Conservation (phyloP, 2,329 filamentous ascomycete species). For the Gnomoniopsis smithogilvyi region DNA sequence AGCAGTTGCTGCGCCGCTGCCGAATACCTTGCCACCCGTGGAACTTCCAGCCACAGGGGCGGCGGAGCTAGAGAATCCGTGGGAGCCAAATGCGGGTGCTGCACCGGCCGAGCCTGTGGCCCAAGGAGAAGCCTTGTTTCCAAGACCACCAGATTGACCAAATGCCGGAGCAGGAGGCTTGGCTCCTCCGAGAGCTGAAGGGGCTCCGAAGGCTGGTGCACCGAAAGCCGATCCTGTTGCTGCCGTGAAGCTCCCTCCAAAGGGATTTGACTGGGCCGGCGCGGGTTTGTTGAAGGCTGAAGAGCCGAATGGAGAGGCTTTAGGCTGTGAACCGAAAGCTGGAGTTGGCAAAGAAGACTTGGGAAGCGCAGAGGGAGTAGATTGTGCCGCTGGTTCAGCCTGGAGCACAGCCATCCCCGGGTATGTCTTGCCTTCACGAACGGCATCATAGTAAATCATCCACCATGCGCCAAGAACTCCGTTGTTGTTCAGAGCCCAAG, state of each 20-base stretch:
- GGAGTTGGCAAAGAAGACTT: slow-evolving; percentile 17
- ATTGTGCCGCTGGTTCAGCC: slow-evolving; percentile 31
- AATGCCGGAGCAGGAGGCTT: slow-evolving; percentile 39
- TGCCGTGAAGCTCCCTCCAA: slow-evolving; percentile 28
- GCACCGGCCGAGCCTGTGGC: slow-evolving; percentile 34
- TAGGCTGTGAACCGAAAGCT: slow-evolving; percentile 26
- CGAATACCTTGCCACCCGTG: slow-evolving; percentile 34
- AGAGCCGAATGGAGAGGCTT: slow-evolving; percentile 22
- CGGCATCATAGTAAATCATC: slow-evolving; percentile 85
- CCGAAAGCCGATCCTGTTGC: neutral
- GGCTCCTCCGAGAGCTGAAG: slow-evolving; percentile 30
- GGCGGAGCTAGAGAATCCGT: slow-evolving; percentile 40
- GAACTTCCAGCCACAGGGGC: slow-evolving; percentile 33
- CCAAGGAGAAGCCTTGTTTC: slow-evolving; percentile 55
- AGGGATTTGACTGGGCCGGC: slow-evolving; percentile 34
- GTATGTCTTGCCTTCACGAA: slow-evolving; percentile 71
- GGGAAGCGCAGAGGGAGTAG: slow-evolving; percentile 30
- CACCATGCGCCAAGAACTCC: slow-evolving; percentile 86
- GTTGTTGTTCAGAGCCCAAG: slow-evolving; percentile 85
- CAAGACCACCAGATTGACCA: slow-evolving; percentile 44
- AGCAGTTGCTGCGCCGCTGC: slow-evolving; percentile 24
- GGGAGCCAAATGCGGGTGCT: slow-evolving; percentile 52
- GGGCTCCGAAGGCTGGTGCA: slow-evolving; percentile 25
- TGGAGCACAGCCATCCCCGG: slow-evolving; percentile 60
- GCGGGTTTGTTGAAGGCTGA: slow-evolving; percentile 45